phyloP scores from a whole-genome alignment of 2,329 filamentous ascomycete species.

The Fusarium pseudocircinatum region DNA sequence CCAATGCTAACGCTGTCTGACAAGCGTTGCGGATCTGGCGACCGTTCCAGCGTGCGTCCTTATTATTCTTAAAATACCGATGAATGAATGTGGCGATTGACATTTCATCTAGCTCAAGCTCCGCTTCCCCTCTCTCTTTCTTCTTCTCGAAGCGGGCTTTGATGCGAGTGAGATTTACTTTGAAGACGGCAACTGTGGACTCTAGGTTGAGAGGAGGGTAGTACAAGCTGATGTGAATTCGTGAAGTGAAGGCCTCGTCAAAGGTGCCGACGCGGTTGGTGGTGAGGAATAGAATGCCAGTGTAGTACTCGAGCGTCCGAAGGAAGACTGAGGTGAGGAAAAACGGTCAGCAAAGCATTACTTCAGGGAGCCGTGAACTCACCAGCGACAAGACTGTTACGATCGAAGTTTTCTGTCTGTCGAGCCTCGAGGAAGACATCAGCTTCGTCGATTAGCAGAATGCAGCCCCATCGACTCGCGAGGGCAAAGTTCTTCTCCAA shows the following conservation, averaged over 20 bases:
- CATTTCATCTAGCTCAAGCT: background rate
- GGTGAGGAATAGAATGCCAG: background rate
- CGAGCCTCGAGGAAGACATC: background rate
- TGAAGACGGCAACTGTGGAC: fast-evolving
- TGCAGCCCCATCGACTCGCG: background rate
- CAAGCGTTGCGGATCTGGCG: background rate
- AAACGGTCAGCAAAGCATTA: too few relatives aligned
- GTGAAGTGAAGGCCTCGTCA: background rate
- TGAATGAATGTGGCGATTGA: too few relatives aligned
- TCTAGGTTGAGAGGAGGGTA: background rate
- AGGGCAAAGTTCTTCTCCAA: background rate
- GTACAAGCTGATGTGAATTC: background rate
- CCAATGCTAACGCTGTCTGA: fast-evolving
- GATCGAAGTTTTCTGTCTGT: background rate
- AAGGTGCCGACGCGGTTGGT: background rate
- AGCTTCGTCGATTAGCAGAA: background rate
- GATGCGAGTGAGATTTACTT: background rate
- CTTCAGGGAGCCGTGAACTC: too few relatives aligned
- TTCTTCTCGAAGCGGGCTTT: background rate
- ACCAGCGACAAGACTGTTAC: constrained; percentile 22
- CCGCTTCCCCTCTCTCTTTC: background rate
- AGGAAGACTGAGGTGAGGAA: constrained; percentile 7
- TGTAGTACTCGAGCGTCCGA: background rate
- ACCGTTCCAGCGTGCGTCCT: background rate
- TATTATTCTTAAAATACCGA: too few relatives aligned